Evolutionary conservation across 2,329 filamentous ascomycete genomes (phyloP), one percentile per base, ranked within the genome.

Genomic region (Fusarium camptoceras): DNA sequence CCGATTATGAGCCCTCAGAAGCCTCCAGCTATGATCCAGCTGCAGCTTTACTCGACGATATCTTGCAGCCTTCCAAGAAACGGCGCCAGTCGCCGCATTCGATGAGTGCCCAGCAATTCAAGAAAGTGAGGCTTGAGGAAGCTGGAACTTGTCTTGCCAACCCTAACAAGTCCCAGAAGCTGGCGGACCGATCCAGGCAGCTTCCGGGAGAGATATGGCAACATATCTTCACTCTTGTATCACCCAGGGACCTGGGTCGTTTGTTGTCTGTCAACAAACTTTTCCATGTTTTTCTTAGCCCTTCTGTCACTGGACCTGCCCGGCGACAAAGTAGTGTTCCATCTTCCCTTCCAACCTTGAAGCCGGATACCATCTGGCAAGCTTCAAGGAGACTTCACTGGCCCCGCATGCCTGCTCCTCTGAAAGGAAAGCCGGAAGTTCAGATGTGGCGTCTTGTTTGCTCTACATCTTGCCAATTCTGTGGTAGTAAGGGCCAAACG

Each of bases 391-490:
- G 89, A 73, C 80, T 82, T 22, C 90, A 88, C 77, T 87, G 88
- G 81, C 88, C 88, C 27, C 86, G 86, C 70, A 88, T 94, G 82
- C 93, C 93, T 48, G 84, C 85, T 59, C 92, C 92, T 28, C 83
- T 95, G 51, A 81, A 83, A 55, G 86, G 84, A 61, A 87, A 86
- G 76, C 87, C 87, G 43, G 93, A 96, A 78, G 82, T 92, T 69
- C 87, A 91, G 43, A 94, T 94, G 92, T 94, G 93, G 87, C 87
- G 87, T 74, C 82, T 96, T 53, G 84, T 89, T 37, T 89, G 88
- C 78, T 86, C 87, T 49, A 82, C 76, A 30, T 80, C 76, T 57
- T 97, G 93, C 78, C 89, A 94, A 75, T 88, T 90, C 71, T 96
- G 93, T 79, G 82, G 80, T 56, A 87, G 83, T 66, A 73, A 70